Evolutionary conservation across 352 stramenopile species (phyloP).

Genomic region (Phytophthora aleatoria): DNA sequence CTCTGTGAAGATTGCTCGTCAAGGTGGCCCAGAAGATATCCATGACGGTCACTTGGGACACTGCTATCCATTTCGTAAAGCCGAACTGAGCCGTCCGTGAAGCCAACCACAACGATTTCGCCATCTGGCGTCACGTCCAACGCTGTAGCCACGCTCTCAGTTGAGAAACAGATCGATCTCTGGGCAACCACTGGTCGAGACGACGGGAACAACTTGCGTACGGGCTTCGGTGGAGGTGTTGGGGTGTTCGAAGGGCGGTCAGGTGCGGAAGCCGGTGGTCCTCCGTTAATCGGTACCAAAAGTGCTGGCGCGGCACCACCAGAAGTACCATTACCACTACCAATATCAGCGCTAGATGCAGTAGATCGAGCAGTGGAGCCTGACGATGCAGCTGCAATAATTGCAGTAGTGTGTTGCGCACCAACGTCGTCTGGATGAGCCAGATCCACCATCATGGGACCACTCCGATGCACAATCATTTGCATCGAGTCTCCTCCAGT

Average conservation of each 20-base stretch:
- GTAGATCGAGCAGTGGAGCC: not conserved
- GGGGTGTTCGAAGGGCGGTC: conserved; percentile 8
- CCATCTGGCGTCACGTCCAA: conserved; percentile 79
- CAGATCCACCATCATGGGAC: conserved; percentile 42
- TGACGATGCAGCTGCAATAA: not conserved
- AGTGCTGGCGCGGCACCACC: conserved; percentile 1
- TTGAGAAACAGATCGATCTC: conserved; percentile 85
- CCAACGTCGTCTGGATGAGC: conserved; percentile 14
- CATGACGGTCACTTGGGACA: conserved; percentile 79
- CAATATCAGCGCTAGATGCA: conserved; percentile 1
- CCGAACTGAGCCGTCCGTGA: conserved; percentile 76
- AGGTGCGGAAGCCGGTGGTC: not conserved
- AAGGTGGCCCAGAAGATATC: conserved; percentile 80
- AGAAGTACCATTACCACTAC: not conserved
- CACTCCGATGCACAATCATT: conserved; percentile 26
- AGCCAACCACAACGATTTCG: conserved; percentile 83
- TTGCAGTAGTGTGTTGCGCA: not conserved
- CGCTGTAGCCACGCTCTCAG: conserved; percentile 70
- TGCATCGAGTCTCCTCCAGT: conserved; percentile 3
- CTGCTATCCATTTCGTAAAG: conserved; percentile 89
- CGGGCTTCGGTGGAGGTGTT: conserved; percentile 43
- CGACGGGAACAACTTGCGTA: conserved; percentile 55
- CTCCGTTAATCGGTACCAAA: not conserved
- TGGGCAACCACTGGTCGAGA: conserved; percentile 46
- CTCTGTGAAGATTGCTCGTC: conserved; percentile 74